phyloP scores from a whole-genome alignment of 2,329 filamentous ascomycete species.

The Ascochyta rabiei region DNA sequence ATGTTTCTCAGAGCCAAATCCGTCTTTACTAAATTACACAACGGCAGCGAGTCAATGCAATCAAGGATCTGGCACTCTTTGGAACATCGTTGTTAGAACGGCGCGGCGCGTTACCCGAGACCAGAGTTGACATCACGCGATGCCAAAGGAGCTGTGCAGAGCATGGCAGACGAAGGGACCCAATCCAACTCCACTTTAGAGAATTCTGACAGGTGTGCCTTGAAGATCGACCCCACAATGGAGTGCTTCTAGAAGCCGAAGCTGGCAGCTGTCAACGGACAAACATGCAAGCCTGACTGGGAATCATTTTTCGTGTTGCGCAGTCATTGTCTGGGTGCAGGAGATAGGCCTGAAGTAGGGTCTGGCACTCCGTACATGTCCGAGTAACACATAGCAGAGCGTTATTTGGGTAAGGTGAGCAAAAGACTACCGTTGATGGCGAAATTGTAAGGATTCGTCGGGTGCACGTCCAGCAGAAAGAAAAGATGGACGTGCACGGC shows the following conservation, averaged over 20 bases:
- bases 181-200: background rate
- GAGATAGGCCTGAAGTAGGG: background rate
- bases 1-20: background rate
- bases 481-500: constrained; percentile 3
- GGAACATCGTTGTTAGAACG: background rate
- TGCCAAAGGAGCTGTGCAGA: background rate
- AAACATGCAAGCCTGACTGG: background rate
- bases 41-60: constrained; percentile 8
- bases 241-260: constrained; percentile 5
- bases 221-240: background rate
- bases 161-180: background rate
- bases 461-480: background rate
- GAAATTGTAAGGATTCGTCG: background rate
- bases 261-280: background rate
- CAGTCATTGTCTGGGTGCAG: background rate
- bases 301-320: background rate
- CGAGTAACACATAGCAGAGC: background rate
- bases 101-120: constrained; percentile 9
- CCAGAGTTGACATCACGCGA: background rate
- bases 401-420: background rate
- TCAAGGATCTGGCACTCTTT: constrained; percentile 1
- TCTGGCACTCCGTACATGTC: background rate
- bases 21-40: constrained; percentile 8
- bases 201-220: background rate
- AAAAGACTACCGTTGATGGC: background rate